phyloP scores from a whole-genome alignment of 192 early-diverging fungal genomes.

The Coemansia asiatica region DNA sequence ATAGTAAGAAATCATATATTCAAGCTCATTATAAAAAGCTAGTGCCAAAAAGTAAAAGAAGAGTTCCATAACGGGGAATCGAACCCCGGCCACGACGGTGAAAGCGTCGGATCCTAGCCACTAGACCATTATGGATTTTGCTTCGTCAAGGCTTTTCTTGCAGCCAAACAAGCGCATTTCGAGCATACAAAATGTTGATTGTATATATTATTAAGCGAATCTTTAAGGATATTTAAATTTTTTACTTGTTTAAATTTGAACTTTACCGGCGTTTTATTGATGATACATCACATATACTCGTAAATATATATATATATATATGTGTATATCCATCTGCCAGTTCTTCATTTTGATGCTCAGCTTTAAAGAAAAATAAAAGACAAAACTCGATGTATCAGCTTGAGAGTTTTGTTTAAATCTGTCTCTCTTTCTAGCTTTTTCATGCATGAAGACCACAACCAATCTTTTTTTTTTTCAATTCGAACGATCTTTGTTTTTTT shows the following conservation, averaged over 20 bases:
- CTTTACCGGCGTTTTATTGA: no score
- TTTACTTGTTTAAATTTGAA: no score
- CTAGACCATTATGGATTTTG: slow-evolving; percentile 8
- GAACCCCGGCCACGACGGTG: slow-evolving; percentile 13
- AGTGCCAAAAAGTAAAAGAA: background rate
- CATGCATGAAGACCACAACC: background rate
- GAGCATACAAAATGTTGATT: no score
- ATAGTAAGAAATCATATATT: background rate
- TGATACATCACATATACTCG: no score
- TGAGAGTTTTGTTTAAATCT: no score
- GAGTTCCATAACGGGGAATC: background rate
- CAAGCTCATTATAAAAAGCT: background rate
- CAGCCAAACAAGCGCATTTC: background rate
- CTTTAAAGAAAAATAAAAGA: no score
- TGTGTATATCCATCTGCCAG: no score
- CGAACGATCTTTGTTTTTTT: background rate
- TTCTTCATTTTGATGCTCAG: no score
- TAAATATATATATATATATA: no score
- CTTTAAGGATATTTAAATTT: no score
- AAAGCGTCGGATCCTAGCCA: slow-evolving; percentile 13
- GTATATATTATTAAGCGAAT: no score
- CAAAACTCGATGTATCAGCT: no score
- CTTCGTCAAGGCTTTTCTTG: background rate
- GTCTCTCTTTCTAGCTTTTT: background rate
- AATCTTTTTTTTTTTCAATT: background rate